Conservation (phyloP, 2,329 filamentous ascomycete species). For the Alternaria viburni region DNA sequence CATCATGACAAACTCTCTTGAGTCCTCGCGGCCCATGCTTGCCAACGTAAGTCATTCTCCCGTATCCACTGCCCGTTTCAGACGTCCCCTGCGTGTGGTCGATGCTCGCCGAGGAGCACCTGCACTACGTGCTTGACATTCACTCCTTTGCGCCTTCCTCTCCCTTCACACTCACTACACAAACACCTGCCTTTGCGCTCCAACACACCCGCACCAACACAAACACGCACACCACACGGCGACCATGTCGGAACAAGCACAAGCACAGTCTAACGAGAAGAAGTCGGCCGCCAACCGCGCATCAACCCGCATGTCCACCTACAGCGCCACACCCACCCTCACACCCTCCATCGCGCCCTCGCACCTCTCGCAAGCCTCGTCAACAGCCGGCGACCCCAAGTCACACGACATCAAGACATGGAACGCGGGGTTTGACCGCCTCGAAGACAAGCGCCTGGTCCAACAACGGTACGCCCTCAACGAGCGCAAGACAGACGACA, state of each 20-base stretch:
- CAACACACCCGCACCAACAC: constrained; percentile 3
- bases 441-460: constrained; percentile 85
- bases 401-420: constrained; percentile 74
- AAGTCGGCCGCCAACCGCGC: constrained; percentile 45
- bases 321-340: constrained; percentile 58
- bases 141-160: constrained; percentile 4
- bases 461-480: constrained; percentile 81
- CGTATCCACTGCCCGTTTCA: constrained; percentile 41
- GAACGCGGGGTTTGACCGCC: constrained; percentile 79
- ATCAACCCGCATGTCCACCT: constrained; percentile 57
- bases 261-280: constrained; percentile 32
- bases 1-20: constrained; percentile 49
- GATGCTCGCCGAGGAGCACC: constrained; percentile 16
- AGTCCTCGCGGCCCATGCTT: constrained; percentile 50
- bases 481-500: constrained; percentile 79
- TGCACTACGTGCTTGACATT: constrained; percentile 1
- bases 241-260: constrained; percentile 29
- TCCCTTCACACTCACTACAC: constrained; percentile 3
- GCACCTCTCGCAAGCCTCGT: constrained; percentile 47
- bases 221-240: constrained; percentile 7
- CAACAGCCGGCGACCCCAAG: constrained; percentile 53
- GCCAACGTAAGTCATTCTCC: constrained; percentile 46
- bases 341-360: constrained; percentile 58
- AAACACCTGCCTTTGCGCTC: not conserved
- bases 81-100: constrained; percentile 25